phyloP scores from a whole-genome alignment of 345 rosid genomes.

The Salix exigua region DNA sequence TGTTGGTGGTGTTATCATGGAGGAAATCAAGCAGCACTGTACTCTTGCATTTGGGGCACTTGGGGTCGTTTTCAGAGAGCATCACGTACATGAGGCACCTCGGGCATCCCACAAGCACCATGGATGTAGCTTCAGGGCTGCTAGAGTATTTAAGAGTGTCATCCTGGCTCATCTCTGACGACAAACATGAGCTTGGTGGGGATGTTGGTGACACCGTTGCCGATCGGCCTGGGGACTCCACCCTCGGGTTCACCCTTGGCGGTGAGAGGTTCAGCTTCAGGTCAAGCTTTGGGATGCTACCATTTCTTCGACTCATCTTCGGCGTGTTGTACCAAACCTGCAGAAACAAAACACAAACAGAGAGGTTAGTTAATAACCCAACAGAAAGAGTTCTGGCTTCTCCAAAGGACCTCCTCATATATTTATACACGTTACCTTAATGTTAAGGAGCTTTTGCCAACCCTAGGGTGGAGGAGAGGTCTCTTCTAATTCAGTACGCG shows the following conservation, averaged over 20 bases:
- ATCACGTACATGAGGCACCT: slow-evolving; percentile 31
- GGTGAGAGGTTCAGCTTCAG: slow-evolving; percentile 88
- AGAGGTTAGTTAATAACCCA: background rate
- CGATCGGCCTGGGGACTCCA: slow-evolving; percentile 61
- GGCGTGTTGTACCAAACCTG: slow-evolving; percentile 3
- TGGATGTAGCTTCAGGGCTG: slow-evolving; percentile 91
- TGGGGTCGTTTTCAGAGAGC: slow-evolving; percentile 24
- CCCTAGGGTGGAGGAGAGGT: slow-evolving; percentile 24
- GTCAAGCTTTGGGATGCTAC: slow-evolving; percentile 66
- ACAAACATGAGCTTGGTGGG: slow-evolving; percentile 89
- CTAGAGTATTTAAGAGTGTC: slow-evolving; percentile 38
- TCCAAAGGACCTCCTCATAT: background rate
- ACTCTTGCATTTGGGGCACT: slow-evolving; percentile 28
- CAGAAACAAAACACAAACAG: background rate
- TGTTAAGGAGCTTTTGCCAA: slow-evolving; percentile 14
- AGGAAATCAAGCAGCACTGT: slow-evolving; percentile 23
- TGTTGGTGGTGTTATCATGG: slow-evolving; percentile 8
- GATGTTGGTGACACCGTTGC: slow-evolving; percentile 70
- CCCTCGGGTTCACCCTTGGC: slow-evolving; percentile 45
- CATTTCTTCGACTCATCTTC: slow-evolving; percentile 74
- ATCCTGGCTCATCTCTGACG: slow-evolving; percentile 68
- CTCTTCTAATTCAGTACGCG: slow-evolving; percentile 7
- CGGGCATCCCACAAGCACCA: slow-evolving; percentile 67
- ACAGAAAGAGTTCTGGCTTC: background rate
- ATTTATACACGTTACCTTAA: background rate